Evolutionary conservation across 306 rosid species (phyloP), one percentile per base, ranked within the genome.

Genomic region (Medicago arabica): DNA sequence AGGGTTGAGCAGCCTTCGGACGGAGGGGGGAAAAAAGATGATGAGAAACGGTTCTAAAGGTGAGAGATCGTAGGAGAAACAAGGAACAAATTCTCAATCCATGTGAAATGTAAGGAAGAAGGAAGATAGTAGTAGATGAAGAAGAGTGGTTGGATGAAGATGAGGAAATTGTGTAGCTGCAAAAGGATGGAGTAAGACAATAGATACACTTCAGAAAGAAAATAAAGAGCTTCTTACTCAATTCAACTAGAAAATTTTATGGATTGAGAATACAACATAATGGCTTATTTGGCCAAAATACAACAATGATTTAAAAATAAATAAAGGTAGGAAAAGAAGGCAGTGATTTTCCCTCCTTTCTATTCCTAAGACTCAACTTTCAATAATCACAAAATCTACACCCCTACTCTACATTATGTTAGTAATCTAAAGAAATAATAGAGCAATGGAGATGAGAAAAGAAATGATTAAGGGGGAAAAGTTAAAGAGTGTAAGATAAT

Each of bases 281-380:
- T 75, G 87, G 87, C 84, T 74, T 9, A 63, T 77, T 71, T 73
- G 57, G 69, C 89, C 90, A 64, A 81, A 84, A 81, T 83, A 88
- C 86, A 87, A 67, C 75, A 82, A 81, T 50, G 8, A 49, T 63
- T 74, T 7, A 6, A 58, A 58, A 19, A 55, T 8, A 23, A 58
- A 69, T 60, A 9, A 75, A 81, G 28, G 82, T 79, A 66, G 66
- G 54, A 72, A 75, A 75, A 66, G 49, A 25, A 59, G 39, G 65
- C 36, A 59, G 65, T 59, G 75, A 61, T 5, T 51, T 54, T 51
- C 71, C 71, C 83, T 72, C 9, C 65, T 72, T 79, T 81, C 90
- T 70, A 80, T 28, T 81, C 85, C 75, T 79, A 87, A 82, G 74
- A 64, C 75, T 84, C 34, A 28, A 61, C 57, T 40, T 41, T 78